Percentiles rank a stretch among this genome's conserved stretches.
Evolutionary conservation across 352 stramenopile genomes (phyloP).

Genomic region (Lagenidium giganteum): DNA sequence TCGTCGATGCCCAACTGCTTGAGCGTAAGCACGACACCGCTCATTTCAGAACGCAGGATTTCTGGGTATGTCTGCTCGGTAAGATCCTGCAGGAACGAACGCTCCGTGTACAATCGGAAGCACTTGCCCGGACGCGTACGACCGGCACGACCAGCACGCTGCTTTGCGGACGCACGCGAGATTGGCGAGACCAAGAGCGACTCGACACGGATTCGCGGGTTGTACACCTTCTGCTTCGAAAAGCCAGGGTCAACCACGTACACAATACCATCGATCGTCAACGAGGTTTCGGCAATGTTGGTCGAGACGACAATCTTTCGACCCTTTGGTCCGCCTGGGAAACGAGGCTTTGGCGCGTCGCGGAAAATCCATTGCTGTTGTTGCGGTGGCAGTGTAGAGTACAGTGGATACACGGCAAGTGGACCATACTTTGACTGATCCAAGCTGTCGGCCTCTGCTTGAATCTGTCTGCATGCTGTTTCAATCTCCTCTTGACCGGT

Average conservation of each 20-base stretch:
- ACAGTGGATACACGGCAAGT: conserved; percentile 95
- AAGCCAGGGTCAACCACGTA: conserved; percentile 99
- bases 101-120: conserved; percentile 98
- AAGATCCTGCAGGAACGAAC: conserved; percentile 96
- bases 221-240: conserved; percentile 99
- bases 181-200: conserved; percentile 98
- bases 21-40: conserved; percentile 95
- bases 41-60: conserved; percentile 97
- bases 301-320: conserved; percentile 97
- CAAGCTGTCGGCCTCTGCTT: conserved; percentile 75
- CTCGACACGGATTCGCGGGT: conserved; percentile 97
- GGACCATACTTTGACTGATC: conserved; percentile 94
- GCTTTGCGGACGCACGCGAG: conserved; percentile 92
- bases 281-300: conserved; percentile 99
- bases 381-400: conserved; percentile 97
- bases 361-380: conserved; percentile 99
- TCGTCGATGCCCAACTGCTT: conserved; percentile 99
- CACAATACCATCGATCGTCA: conserved; percentile 99
- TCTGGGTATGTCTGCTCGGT: conserved; percentile 99
- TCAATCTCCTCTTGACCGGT: conserved; percentile 99
- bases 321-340: conserved; percentile 80
- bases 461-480: conserved; percentile 91
- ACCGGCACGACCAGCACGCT: conserved; percentile 91
- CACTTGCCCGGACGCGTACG: conserved; percentile 92
- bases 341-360: conserved; percentile 90